Conservation (phyloP, 352 stramenopile species). For the Phytophthora ohioensis region DNA sequence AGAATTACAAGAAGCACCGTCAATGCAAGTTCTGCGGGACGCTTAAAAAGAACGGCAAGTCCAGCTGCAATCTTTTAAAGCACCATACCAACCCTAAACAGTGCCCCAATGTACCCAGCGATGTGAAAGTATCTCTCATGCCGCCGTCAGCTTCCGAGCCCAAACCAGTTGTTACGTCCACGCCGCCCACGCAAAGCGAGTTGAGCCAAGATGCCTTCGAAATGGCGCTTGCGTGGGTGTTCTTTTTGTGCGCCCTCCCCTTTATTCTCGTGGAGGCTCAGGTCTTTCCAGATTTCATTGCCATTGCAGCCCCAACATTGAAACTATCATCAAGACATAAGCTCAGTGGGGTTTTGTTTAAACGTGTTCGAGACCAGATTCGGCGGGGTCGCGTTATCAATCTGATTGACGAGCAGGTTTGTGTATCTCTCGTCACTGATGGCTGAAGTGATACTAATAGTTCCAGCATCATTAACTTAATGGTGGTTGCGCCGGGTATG, state of each 20-base stretch:
- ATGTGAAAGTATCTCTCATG: conserved; percentile 5
- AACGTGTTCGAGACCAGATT: too few species aligned
- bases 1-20: conserved; percentile 17
- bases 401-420: too few species aligned
- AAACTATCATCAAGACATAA: conserved; percentile 3
- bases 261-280: conserved; percentile 14
- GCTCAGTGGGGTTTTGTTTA: background rate
- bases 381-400: too few species aligned
- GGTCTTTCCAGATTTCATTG: conserved; percentile 14
- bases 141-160: background rate
- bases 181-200: background rate
- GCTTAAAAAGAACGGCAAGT: conserved; percentile 14
- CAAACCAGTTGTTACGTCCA: background rate
- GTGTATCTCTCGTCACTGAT: too few species aligned
- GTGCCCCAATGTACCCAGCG: conserved; percentile 6
- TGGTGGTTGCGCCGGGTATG: too few species aligned
- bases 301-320: background rate
- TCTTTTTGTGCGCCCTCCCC: conserved; percentile 14
- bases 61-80: conserved; percentile 7
- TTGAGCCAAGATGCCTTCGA: conserved; percentile 12
- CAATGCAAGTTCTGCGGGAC: conserved; percentile 7
- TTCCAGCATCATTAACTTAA: too few species aligned
- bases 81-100: conserved; percentile 9
- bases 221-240: background rate
- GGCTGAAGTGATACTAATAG: too few species aligned